phyloP scores from a whole-genome alignment of 2,329 filamentous ascomycete species.

The Aspergillus fischeri region DNA sequence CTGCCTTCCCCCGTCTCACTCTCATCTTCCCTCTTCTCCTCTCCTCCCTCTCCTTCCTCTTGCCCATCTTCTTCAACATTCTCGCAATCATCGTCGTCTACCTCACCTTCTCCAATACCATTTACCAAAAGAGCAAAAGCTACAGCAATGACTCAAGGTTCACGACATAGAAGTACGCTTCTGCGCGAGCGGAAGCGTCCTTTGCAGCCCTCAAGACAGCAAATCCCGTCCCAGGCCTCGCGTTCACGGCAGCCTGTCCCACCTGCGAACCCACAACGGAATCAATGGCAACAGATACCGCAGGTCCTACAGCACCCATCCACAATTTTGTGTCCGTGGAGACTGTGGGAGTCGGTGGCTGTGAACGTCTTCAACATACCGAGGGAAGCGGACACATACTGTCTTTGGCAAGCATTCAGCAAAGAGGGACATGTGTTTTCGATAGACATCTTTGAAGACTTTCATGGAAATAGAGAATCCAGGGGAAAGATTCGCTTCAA shows the following conservation, averaged over 20 bases:
- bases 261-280: background rate
- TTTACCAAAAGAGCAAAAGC: background rate
- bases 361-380: slow-evolving; percentile 37
- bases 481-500: slow-evolving; percentile 54
- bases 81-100: background rate
- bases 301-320: slow-evolving; percentile 1
- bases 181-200: background rate
- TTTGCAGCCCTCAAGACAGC: background rate
- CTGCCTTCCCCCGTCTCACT: background rate
- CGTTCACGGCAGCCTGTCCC: background rate
- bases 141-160: background rate
- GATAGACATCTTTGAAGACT: slow-evolving; percentile 54
- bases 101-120: background rate
- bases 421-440: slow-evolving; percentile 50
- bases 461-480: slow-evolving; percentile 36
- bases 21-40: background rate
- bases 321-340: slow-evolving; percentile 30
- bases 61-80: background rate
- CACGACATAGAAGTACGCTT: background rate
- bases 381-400: slow-evolving; percentile 28
- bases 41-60: slow-evolving; percentile 2
- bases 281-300: background rate
- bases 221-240: background rate
- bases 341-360: slow-evolving; percentile 35
- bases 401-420: slow-evolving; percentile 51